Evolutionary conservation across 2,329 filamentous ascomycete species (phyloP), one percentile per base, ranked within the genome.

Genomic region (Fusarium acutatum): DNA sequence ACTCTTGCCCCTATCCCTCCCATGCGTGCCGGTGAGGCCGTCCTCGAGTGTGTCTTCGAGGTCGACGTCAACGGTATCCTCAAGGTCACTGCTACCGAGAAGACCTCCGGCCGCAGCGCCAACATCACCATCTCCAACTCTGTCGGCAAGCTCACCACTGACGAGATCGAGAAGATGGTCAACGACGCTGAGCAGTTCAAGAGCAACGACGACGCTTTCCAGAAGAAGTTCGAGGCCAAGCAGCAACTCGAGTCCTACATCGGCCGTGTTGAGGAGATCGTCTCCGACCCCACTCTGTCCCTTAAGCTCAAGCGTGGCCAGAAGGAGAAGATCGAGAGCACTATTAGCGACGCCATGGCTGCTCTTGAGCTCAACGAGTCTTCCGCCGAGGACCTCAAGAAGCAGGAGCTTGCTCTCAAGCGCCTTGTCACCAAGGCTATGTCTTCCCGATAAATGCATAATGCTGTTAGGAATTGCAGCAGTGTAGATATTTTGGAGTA

Each of bases 101-200:
- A 99, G 92, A 96, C 94, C 79, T 97, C 96, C 38, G 96, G 96
- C 81, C 95, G 96, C 84, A 96, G 90, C 82, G 96, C 96, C 86
- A 99, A 99, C 92, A 99, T 99, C 85, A 99, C 96, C 84, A 99
- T 99, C 87, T 94, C 94, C 86, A 99, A 99, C 92, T 97, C 96
- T 69, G 96, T 99, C 81, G 96, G 96, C 85, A 99, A 99, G 90
- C 94, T 99, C 78, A 97, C 95, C 73, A 93, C 92, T 60, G 86
- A 87, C 73, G 96, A 99, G 88, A 99, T 99, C 77, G 96, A 99
- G 89, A 95, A 91, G 88, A 98, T 98, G 96, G 94, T 99, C 84
- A 93, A 88, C 84, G 94, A 99, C 79, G 96, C 96, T 81, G 95
- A 96, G 88, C 97, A 97, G 87, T 99, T 98, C 93, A 99, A 99